phyloP scores from a whole-genome alignment of 2,329 filamentous ascomycete genomes.

The Elsinoe batatas region DNA sequence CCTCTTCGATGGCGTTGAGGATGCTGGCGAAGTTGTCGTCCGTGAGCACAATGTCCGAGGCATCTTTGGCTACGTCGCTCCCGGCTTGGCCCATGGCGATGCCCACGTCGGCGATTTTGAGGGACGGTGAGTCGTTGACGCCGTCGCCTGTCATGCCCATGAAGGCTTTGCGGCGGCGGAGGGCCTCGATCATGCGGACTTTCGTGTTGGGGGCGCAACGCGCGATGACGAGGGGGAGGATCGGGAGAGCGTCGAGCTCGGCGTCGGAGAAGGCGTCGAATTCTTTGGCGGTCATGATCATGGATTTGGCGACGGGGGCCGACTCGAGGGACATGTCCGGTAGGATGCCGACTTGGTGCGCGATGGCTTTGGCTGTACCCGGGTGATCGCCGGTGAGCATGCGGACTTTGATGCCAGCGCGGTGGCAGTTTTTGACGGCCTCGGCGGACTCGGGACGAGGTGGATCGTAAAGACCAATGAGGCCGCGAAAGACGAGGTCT shows the following conservation, averaged over 20 bases:
- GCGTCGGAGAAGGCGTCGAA: conserved; percentile 58
- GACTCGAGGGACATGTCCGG: conserved; percentile 54
- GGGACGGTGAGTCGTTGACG: conserved; percentile 75
- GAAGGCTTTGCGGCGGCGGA: conserved; percentile 65
- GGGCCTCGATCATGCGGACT: conserved; percentile 80
- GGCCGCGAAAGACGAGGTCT: conserved; percentile 63
- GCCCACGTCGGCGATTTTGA: conserved; percentile 72
- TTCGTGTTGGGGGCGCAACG: conserved; percentile 80
- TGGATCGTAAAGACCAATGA: conserved; percentile 79
- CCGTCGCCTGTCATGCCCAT: conserved; percentile 85
- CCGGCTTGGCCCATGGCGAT: conserved; percentile 83
- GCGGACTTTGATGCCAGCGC: conserved; percentile 67
- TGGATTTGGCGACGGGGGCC: conserved; percentile 52
- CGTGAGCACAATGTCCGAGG: conserved; percentile 72
- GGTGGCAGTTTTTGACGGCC: conserved; percentile 59
- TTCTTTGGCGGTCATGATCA: conserved; percentile 59
- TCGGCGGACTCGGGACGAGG: conserved; percentile 69
- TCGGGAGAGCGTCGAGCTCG: conserved; percentile 63
- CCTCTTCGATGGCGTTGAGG: conserved; percentile 69
- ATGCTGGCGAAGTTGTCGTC: conserved; percentile 87
- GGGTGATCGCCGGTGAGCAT: conserved; percentile 81
- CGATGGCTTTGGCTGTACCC: conserved; percentile 68
- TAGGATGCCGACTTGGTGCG: conserved; percentile 68
- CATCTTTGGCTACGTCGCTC: conserved; percentile 76
- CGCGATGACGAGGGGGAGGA: conserved; percentile 71